Conservation (phyloP, 192 early-diverging fungal genomes). For the Phlyctochytrium planicorne region DNA sequence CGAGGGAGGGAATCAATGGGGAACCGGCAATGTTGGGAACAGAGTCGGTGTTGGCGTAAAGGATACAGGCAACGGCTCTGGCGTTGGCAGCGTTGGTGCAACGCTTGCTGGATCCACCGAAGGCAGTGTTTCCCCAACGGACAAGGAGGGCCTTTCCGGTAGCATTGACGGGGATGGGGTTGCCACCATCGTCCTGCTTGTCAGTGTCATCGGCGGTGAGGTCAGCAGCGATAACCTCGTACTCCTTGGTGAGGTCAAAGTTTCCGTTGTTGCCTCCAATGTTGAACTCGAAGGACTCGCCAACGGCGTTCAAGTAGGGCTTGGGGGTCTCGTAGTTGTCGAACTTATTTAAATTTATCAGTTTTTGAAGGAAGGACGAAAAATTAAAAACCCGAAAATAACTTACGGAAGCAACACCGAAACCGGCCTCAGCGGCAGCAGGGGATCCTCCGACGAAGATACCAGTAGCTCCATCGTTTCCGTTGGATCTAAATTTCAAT, state of each 20-base stretch:
- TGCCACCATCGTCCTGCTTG: not conserved
- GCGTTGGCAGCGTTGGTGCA: not conserved
- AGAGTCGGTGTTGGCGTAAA: slow-evolving; percentile 5
- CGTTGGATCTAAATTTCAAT: slow-evolving; percentile 49
- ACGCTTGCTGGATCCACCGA: not conserved
- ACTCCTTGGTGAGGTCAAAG: not conserved
- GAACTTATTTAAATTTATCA: no score
- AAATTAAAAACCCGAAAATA: no score
- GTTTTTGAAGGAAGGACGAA: no score
- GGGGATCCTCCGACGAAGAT: slow-evolving; percentile 44
- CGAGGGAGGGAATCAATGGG: not conserved
- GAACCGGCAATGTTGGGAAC: not conserved
- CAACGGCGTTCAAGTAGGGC: not conserved
- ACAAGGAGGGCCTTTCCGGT: slow-evolving; percentile 11
- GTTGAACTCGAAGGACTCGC: not conserved
- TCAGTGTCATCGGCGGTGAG: not conserved
- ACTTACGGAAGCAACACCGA: slow-evolving; percentile 28
- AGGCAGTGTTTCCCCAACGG: not conserved
- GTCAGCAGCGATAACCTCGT: not conserved
- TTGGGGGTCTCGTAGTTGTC: not conserved
- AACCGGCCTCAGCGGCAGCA: slow-evolving; percentile 9
- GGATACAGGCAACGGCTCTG: slow-evolving; percentile 3
- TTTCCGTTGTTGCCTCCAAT: not conserved
- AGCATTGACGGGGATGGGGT: not conserved
- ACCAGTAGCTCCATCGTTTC: slow-evolving; percentile 74